Conservation (phyloP, 768 basidiomycete genomes). For the Trametes cingulata region DNA sequence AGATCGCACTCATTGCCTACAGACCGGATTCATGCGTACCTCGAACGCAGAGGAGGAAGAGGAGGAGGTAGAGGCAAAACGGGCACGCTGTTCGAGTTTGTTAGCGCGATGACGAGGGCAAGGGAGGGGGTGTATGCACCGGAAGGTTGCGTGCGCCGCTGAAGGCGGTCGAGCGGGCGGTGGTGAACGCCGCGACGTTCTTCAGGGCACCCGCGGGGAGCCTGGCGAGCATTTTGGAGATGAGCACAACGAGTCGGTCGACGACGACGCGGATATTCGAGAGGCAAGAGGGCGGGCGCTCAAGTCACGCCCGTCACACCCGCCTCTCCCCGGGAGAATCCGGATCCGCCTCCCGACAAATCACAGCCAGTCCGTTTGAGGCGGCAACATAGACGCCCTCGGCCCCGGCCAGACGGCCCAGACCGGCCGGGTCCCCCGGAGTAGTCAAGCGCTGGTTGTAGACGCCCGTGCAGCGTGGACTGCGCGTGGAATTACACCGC, state of each 20-base stretch:
- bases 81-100: slow-evolving; percentile 47
- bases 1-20: background rate
- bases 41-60: slow-evolving; percentile 57
- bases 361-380: slow-evolving; percentile 19
- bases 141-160: slow-evolving; percentile 48
- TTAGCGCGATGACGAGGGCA: slow-evolving; percentile 25
- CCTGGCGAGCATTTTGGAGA: slow-evolving; percentile 78
- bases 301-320: slow-evolving; percentile 36
- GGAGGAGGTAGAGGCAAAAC: slow-evolving; percentile 69
- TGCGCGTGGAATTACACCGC: background rate
- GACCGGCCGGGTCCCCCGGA: slow-evolving; percentile 7
- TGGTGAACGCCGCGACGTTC: slow-evolving; percentile 50
- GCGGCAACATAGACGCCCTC: background rate
- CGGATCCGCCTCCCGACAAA: slow-evolving; percentile 27
- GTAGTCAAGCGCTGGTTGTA: background rate
- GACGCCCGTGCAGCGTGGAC: slow-evolving; percentile 2
- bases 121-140: slow-evolving; percentile 40
- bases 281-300: slow-evolving; percentile 36
- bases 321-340: slow-evolving; percentile 25
- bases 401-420: slow-evolving; percentile 3
- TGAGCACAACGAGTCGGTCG: slow-evolving; percentile 23
- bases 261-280: slow-evolving; percentile 43
- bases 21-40: slow-evolving; percentile 43
- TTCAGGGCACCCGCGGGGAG: slow-evolving; percentile 73
- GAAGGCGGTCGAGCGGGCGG: slow-evolving; percentile 45